Percentiles rank a stretch among this genome's conserved stretches.
phyloP scores from a whole-genome alignment of 169 alveolate genomes.

The Plasmodium inui region DNA sequence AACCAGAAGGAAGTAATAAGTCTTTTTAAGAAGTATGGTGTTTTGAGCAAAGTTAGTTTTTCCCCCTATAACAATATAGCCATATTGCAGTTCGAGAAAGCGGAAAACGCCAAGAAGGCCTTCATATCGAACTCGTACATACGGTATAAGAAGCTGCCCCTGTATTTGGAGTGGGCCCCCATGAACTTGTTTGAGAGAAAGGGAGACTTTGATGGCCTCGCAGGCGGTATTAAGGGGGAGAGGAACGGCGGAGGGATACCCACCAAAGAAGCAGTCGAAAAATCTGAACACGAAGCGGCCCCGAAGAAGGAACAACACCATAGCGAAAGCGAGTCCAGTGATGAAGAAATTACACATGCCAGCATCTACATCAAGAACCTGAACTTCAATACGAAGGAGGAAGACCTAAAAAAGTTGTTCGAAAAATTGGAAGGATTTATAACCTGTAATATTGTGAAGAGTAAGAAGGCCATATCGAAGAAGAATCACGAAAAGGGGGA shows the following conservation, averaged over 20 bases:
- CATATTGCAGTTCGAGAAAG: constrained; percentile 88
- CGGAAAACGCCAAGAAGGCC: constrained; percentile 89
- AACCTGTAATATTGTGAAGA: constrained; percentile 82
- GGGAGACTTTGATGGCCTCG: background rate
- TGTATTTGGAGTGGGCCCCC: constrained; percentile 95
- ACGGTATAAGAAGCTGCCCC: constrained; percentile 88
- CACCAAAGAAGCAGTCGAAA: constrained; percentile 60
- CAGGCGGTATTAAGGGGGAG: background rate
- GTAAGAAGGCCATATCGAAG: constrained; percentile 78
- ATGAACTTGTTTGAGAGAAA: constrained; percentile 71
- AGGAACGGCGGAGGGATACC: constrained; percentile 23
- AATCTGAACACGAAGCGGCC: constrained; percentile 16
- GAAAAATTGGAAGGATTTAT: constrained; percentile 81
- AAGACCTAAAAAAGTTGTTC: constrained; percentile 80
- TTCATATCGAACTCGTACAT: constrained; percentile 90
- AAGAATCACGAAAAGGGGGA: constrained; percentile 32
- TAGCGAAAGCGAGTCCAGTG: constrained; percentile 60
- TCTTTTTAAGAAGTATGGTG: constrained; percentile 89
- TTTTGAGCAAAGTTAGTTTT: constrained; percentile 84
- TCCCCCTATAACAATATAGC: constrained; percentile 93
- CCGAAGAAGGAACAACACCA: background rate
- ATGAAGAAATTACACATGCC: constrained; percentile 75
- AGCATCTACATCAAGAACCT: constrained; percentile 93
- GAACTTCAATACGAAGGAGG: constrained; percentile 90
- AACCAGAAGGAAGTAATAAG: constrained; percentile 86